Evolutionary conservation across 2,329 filamentous ascomycete species (phyloP).

Genomic region (Aspergillus sp.): DNA sequence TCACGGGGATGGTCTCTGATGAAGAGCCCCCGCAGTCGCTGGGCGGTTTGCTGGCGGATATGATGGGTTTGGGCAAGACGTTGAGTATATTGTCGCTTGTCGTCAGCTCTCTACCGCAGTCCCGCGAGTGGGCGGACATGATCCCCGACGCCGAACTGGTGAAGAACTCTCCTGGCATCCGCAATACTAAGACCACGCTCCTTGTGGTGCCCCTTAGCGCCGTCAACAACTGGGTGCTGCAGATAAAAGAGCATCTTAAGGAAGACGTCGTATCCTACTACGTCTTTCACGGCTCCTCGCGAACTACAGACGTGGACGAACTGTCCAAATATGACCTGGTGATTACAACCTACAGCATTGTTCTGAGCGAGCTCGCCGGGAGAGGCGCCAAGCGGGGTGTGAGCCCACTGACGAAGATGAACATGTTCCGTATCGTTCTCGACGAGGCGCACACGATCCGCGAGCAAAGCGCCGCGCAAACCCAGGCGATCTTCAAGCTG

Average conservation of each 20-base stretch:
- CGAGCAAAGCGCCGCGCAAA: constrained; percentile 75
- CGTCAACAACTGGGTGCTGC: constrained; percentile 90
- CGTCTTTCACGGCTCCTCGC: constrained; percentile 79
- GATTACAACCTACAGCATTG: constrained; percentile 88
- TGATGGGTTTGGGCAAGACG: constrained; percentile 88
- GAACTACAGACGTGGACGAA: constrained; percentile 65
- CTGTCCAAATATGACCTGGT: constrained; percentile 77
- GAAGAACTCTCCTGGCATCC: constrained; percentile 33
- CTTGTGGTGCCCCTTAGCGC: constrained; percentile 88
- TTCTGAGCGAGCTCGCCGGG: constrained; percentile 72
- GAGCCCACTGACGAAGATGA: constrained; percentile 70
- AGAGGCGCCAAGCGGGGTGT: constrained; percentile 59
- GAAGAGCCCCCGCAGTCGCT: constrained; percentile 63
- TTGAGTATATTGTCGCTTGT: constrained; percentile 81
- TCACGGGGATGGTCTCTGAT: constrained; percentile 67
- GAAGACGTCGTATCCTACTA: constrained; percentile 66
- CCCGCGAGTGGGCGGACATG: constrained; percentile 59
- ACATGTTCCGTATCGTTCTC: constrained; percentile 90
- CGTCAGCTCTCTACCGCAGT: constrained; percentile 61
- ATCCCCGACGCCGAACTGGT: constrained; percentile 45
- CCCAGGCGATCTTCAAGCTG: constrained; percentile 77
- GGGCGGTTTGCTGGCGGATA: constrained; percentile 75
- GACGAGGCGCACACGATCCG: constrained; percentile 96
- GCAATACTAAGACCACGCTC: constrained; percentile 76
- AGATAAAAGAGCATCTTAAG: constrained; percentile 78